Base-by-base conservation (phyloP, 768 basidiomycete species). In the Lactarius pseudohatsudake region DNA sequence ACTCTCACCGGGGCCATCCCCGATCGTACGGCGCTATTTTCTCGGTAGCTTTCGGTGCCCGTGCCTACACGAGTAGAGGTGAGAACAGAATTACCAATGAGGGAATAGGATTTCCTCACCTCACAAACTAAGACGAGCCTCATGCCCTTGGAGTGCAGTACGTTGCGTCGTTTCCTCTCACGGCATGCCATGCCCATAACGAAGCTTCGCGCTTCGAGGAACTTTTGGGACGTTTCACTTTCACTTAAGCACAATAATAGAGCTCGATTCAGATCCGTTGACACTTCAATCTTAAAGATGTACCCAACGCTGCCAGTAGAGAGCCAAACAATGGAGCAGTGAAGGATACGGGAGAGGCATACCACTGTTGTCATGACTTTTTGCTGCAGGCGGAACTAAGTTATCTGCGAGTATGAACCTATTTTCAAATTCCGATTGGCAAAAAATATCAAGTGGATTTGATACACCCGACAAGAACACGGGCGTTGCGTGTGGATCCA, bases 21-120 rank as follows among this genome's bases (percentile, higher is more conserved):
- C 60, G 57, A 58, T 41, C 32, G 3, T 57, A 40, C 32, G 47
- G 38, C n/a, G 30, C 18, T 32, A 66, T 66, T 62, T 56, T 66
- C 54, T 20, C 54, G 54, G 32, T 55, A 26, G 54, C 7, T 55
- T 50, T 26, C 47, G 30, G 58, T 43, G 28, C 28, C 47, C 60
- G 61, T 53, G 20, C 65, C 47, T 45, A 45, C 9, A 28, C 47
- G 22, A 32, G 6, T 26, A 45, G 65, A 47, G 47, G 13, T 34
- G 28, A 59, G 59, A 61, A 61, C 61, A 56, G 16, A 56, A 55
- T 47, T 41, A 32, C 47, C 32, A 20, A 38, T 54, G 50, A 56
- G 41, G 50, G 50, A 53, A 28, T 53, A 5, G 4, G 15, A 53
- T 16, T 53, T 53, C 50, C 26, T 22, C 22, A 53, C 47, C 43